Evolutionary conservation across 2,329 filamentous ascomycete genomes (phyloP), one percentile per base, ranked within the genome.

Genomic region (Aspergillus felis): DNA sequence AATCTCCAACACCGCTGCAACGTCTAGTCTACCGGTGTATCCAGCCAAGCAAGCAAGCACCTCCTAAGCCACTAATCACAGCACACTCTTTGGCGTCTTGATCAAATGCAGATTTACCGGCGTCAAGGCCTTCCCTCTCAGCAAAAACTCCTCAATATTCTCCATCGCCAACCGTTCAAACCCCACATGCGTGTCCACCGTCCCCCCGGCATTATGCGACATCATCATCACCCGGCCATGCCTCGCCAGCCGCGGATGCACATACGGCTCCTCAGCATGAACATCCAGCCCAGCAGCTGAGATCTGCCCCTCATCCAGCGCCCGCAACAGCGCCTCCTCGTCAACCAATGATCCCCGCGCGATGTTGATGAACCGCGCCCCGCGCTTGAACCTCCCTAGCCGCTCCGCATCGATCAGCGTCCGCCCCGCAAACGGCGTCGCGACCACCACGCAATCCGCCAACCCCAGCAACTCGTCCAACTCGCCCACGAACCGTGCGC

Each of bases 101-200:
- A 87, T 60, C 68, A 79, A 80, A 50, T 85, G 79, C 71, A 84
- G 35, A 67, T 90, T 89, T 12, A 88, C 86, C 0, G 86, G 83
- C 53, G 86, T 71, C 32, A 71, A 42, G 0, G 69, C 69, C 59
- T 71, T 72, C 51, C 77, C 75, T 2, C 63, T 74, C 14, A 66
- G 64, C 10, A 67, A 57, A 57, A 68, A 71, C 10, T 59, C 62
- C 22, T 65, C 50, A 29, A 82, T 68, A 64, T 82, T 82, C 71
- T 81, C 78, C 70, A 82, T 81, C 8, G 67, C 66, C 52, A 73
- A 48, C 46, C 65, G 64, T 70, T 82, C 80, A 66, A 82, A 81
- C 42, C 78, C 78, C 55, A 81, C 68, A 66, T 81, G 79, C 20
- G 78, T 77, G 61, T 79, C 79, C 10, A 81, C 71, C 28, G 77